phyloP scores from a whole-genome alignment of 306 rosid genomes.

The Prunus mongolica region DNA sequence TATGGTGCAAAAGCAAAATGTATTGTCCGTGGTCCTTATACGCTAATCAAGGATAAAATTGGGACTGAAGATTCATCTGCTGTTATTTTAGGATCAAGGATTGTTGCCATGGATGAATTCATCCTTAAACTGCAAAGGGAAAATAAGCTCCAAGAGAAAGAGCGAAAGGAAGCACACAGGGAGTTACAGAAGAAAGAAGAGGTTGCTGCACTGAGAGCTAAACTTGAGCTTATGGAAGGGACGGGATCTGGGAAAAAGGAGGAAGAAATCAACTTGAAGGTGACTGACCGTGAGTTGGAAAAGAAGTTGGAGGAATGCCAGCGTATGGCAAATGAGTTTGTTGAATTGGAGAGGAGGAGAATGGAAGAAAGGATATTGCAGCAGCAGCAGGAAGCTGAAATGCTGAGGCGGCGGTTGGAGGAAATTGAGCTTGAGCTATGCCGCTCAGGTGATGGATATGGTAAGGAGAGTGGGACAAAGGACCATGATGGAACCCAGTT shows the following conservation, averaged over 20 bases:
- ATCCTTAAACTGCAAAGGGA: too few relatives aligned
- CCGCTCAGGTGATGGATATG: conserved; percentile 34
- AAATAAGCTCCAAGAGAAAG: too few relatives aligned
- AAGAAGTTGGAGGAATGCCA: too few relatives aligned
- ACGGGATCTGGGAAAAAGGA: too few relatives aligned
- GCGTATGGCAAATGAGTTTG: conserved; percentile 12
- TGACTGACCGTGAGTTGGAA: too few relatives aligned
- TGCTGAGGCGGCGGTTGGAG: conserved; percentile 38
- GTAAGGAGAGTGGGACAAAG: conserved; percentile 32
- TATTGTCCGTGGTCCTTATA: conserved; percentile 83
- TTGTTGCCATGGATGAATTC: too few relatives aligned
- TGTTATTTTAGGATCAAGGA: conserved; percentile 73
- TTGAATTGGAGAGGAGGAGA: conserved; percentile 23
- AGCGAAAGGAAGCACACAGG: conserved; percentile 68
- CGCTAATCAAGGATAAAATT: conserved; percentile 57
- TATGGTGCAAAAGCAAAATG: too few relatives aligned
- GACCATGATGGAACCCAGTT: conserved; percentile 64
- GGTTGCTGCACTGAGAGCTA: conserved; percentile 26
- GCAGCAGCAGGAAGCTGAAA: too few relatives aligned
- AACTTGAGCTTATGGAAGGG: too few relatives aligned
- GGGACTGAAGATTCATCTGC: conserved; percentile 68
- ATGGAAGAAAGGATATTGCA: too few relatives aligned
- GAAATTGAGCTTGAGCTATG: conserved; percentile 73
- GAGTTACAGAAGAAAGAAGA: conserved; percentile 75
- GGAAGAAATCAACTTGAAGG: too few relatives aligned